phyloP scores from a whole-genome alignment of 805 yeast species.

The Yarrowia porcina region DNA sequence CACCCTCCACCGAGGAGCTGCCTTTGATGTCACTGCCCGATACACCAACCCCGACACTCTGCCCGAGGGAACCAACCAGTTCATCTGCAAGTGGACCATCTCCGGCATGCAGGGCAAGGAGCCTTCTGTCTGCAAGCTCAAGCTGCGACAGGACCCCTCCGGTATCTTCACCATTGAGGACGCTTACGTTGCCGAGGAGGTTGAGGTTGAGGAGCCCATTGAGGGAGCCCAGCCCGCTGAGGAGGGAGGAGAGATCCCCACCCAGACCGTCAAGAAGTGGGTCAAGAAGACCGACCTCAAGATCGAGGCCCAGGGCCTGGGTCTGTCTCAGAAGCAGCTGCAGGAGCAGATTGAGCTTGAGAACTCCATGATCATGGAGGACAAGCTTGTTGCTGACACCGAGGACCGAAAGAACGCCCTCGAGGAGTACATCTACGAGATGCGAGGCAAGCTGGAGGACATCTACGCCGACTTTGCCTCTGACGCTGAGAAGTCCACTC shows the following conservation, averaged over 20 bases:
- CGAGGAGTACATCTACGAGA: conserved; percentile 96
- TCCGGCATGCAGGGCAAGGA: conserved; percentile 72
- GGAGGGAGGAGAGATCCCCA: conserved; percentile 61
- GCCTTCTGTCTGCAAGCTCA: conserved; percentile 80
- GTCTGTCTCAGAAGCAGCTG: conserved; percentile 60
- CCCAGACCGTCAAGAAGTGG: conserved; percentile 87
- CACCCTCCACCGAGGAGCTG: conserved; percentile 87
- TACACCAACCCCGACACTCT: conserved; percentile 73
- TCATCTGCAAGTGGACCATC: conserved; percentile 80
- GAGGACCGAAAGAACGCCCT: conserved; percentile 98
- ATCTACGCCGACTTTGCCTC: conserved; percentile 83
- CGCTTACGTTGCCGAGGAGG: conserved; percentile 93
- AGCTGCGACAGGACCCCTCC: conserved; percentile 95
- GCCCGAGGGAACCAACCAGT: conserved; percentile 60
- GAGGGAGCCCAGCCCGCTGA: conserved; percentile 53
- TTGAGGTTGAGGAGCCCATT: conserved; percentile 81
- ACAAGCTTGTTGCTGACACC: conserved; percentile 95
- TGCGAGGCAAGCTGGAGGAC: conserved; percentile 95
- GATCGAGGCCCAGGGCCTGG: conserved; percentile 53
- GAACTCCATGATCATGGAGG: conserved; percentile 78
- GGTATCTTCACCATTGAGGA: conserved; percentile 92
- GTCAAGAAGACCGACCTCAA: conserved; percentile 83
- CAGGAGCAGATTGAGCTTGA: conserved; percentile 74
- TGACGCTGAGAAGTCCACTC: conserved; percentile 81
- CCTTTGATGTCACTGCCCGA: conserved; percentile 80